Evolutionary conservation across 2,329 filamentous ascomycete species (phyloP).

Genomic region (Aureobasidium namibiae): DNA sequence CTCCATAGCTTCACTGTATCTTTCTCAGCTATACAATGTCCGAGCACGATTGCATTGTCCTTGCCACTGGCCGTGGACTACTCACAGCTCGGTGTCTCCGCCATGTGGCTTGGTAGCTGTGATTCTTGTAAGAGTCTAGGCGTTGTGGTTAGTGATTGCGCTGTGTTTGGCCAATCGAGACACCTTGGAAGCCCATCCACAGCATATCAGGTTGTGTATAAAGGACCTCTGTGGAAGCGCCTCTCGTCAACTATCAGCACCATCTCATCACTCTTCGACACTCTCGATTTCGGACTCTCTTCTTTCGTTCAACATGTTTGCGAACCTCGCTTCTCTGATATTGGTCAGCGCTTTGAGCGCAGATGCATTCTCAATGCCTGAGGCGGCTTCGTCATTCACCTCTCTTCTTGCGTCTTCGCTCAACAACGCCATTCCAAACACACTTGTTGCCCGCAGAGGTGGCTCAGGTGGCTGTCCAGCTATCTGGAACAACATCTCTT

Average conservation of each 20-base stretch:
- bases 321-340: not conserved
- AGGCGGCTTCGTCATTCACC: not conserved
- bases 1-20: not conserved
- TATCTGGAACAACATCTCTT: slow-evolving; percentile 24
- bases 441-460: not conserved
- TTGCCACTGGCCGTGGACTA: not conserved
- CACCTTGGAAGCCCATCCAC: not conserved
- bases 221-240: not conserved
- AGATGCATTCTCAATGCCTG: not conserved
- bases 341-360: not conserved
- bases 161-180: not conserved
- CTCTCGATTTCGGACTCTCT: not conserved
- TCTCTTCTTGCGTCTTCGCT: slow-evolving; percentile 4
- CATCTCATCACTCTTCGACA: not conserved
- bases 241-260: not conserved
- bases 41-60: not conserved
- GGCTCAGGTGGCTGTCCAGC: slow-evolving; percentile 19
- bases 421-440: slow-evolving; percentile 9
- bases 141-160: not conserved
- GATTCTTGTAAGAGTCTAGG: not conserved
- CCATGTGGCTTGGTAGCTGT: not conserved
- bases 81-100: not conserved
- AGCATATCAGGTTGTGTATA: not conserved
- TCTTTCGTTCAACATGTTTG: not conserved
- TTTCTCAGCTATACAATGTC: not conserved